Evolutionary conservation across 2,329 filamentous ascomycete species (phyloP).

Genomic region (Allantophomopsis lycopodina): DNA sequence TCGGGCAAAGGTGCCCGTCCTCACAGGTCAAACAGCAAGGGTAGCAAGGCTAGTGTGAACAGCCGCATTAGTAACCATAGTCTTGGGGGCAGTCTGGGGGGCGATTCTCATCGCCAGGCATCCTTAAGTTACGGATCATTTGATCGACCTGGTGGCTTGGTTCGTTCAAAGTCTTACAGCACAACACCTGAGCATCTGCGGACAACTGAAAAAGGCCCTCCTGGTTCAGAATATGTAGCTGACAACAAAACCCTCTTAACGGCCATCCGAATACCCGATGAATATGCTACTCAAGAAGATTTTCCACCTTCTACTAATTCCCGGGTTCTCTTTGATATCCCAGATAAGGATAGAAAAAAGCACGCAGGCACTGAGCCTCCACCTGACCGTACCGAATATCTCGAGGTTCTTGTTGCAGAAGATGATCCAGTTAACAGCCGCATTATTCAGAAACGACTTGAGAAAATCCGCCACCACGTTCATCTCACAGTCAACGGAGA

Average conservation of each 20-base stretch:
- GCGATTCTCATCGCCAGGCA: neutral
- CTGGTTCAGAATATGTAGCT: constrained; percentile 23
- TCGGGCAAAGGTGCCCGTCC: constrained; percentile 16
- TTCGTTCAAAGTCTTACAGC: constrained; percentile 10
- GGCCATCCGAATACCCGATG: constrained; percentile 31
- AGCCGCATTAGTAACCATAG: constrained; percentile 8
- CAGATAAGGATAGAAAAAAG: constrained; percentile 1
- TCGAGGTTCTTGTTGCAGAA: constrained; percentile 64
- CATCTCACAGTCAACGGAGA: constrained; percentile 69
- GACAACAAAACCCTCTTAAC: constrained; percentile 26
- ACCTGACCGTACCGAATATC: constrained; percentile 8
- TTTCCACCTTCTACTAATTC: constrained; percentile 3
- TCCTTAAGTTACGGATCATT: neutral
- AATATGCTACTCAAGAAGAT: constrained; percentile 11
- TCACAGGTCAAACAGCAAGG: constrained; percentile 8
- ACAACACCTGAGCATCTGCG: constrained; percentile 8
- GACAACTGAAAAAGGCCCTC: constrained; percentile 15
- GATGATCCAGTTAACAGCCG: constrained; percentile 82
- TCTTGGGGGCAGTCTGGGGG: constrained; percentile 6
- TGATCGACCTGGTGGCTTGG: constrained; percentile 4
- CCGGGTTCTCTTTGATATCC: constrained; percentile 9
- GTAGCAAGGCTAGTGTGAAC: constrained; percentile 7
- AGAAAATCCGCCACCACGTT: constrained; percentile 62
- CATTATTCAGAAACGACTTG: constrained; percentile 66
- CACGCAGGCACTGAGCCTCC: neutral